These are phyloP conservation scores for Blastocystis sp. DNA, from an alignment of 352 stramenopile genomes.

Conservation along the genomic window DNA sequence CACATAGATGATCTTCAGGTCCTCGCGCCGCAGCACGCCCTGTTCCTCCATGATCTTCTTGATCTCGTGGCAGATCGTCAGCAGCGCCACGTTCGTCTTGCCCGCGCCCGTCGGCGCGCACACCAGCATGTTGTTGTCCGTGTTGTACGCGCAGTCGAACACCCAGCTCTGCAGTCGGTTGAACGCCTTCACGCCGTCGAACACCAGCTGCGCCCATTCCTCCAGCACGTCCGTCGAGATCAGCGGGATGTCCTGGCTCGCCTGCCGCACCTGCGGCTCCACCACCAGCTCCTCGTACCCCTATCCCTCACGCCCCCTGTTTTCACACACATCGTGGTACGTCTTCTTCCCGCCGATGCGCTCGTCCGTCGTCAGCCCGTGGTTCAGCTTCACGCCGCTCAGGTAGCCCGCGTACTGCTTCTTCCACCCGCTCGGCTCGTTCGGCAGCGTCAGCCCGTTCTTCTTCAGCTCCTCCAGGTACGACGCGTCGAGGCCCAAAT, in stretches of 20 bases:
- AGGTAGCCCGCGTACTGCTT: constrained; percentile 50
- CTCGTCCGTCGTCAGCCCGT: constrained; percentile 51
- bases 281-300: constrained; percentile 66
- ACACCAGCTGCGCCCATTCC: constrained; percentile 76
- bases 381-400: constrained; percentile 46
- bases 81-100: constrained; percentile 99
- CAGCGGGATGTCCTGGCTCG: constrained; percentile 64
- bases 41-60: constrained; percentile 76
- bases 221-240: constrained; percentile 73
- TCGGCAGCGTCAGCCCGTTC: constrained; percentile 8
- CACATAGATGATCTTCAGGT: constrained; percentile 93
- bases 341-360: constrained; percentile 13
- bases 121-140: constrained; percentile 94
- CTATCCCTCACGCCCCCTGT: background rate
- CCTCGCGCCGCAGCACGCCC: constrained; percentile 73
- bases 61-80: constrained; percentile 88
- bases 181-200: constrained; percentile 79
- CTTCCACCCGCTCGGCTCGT: constrained; percentile 12
- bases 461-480: constrained; percentile 53
- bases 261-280: constrained; percentile 23
- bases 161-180: constrained; percentile 97
- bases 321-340: constrained; percentile 36
- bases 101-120: constrained; percentile 86
- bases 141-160: constrained; percentile 90
- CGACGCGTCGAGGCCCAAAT: constrained; percentile 9